Conservation (phyloP, 345 rosid species). For the Arabis hirsuta region DNA sequence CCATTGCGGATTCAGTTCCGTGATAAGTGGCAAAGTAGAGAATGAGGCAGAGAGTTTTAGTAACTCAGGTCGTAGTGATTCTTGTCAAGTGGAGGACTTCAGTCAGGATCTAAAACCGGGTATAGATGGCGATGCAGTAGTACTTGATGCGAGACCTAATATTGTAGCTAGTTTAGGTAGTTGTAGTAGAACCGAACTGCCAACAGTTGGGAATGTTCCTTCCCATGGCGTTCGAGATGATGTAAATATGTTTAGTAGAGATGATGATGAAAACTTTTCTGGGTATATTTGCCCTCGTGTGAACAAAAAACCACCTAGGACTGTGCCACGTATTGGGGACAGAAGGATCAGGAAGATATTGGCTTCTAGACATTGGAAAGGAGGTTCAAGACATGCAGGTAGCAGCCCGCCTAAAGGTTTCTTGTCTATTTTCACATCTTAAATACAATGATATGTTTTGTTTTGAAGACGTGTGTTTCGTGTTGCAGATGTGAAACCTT, state of each 20-base stretch:
- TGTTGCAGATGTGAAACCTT: slow-evolving; percentile 57
- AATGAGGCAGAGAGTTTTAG: slow-evolving; percentile 50
- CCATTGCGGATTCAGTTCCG: slow-evolving; percentile 51
- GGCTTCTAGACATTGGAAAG: slow-evolving; percentile 92
- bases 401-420: slow-evolving; percentile 9
- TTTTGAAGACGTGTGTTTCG: slow-evolving; percentile 21
- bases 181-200: slow-evolving; percentile 49
- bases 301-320: slow-evolving; percentile 58
- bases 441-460: slow-evolving; percentile 16
- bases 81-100: slow-evolving; percentile 44
- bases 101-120: slow-evolving; percentile 41
- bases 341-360: slow-evolving; percentile 90
- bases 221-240: slow-evolving; percentile 56
- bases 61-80: slow-evolving; percentile 44
- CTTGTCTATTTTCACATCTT: background rate
- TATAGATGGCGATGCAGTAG: slow-evolving; percentile 55
- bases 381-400: slow-evolving; percentile 65
- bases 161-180: slow-evolving; percentile 62
- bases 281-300: slow-evolving; percentile 72
- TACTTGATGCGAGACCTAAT: slow-evolving; percentile 64
- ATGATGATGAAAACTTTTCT: slow-evolving; percentile 95
- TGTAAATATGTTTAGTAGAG: slow-evolving; percentile 87
- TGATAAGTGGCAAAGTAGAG: slow-evolving; percentile 51
- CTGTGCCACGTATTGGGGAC: slow-evolving; percentile 77
- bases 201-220: slow-evolving; percentile 45